These are phyloP conservation scores for Candida frijolesensis DNA, from an alignment of 1,139 yeast genomes.

Conservation along the genomic window DNA sequence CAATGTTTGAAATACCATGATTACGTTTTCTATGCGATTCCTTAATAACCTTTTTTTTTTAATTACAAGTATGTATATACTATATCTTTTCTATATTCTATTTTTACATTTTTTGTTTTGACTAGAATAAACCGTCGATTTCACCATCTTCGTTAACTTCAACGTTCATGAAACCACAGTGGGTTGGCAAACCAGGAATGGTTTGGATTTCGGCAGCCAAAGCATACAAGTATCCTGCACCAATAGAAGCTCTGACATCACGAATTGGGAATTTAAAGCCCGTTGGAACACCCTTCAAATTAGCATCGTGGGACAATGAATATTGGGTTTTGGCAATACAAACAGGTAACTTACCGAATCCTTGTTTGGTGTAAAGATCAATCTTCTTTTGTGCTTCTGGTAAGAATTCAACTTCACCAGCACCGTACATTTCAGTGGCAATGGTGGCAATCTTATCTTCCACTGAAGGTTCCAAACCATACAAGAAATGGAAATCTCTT, in stretches of 20 bases:
- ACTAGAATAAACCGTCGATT: constrained; percentile 85
- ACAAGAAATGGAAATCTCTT: constrained; percentile 68
- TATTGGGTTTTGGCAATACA: constrained; percentile 98
- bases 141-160: constrained; percentile 93
- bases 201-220: constrained; percentile 97
- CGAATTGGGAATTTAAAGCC: constrained; percentile 94
- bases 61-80: too few species aligned
- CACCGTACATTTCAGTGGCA: constrained; percentile 94
- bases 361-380: constrained; percentile 83
- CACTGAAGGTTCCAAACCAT: constrained; percentile 69
- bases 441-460: constrained; percentile 83
- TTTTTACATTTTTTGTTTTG: too few species aligned
- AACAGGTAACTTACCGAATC: constrained; percentile 89
- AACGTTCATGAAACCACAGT: constrained; percentile 95
- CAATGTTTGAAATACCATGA: too few species aligned
- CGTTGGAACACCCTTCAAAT: constrained; percentile 90
- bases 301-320: constrained; percentile 92
- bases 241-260: constrained; percentile 91
- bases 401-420: constrained; percentile 81
- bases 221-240: constrained; percentile 96
- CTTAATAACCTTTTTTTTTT: too few species aligned
- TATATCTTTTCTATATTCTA: too few species aligned
- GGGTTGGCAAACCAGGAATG: constrained; percentile 96
- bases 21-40: too few species aligned
- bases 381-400: constrained; percentile 86